A percentile compares a stretch with the other conserved stretches of the same genome.
phyloP scores from a whole-genome alignment of 2,329 filamentous ascomycete species.

The Claviceps citrina region DNA sequence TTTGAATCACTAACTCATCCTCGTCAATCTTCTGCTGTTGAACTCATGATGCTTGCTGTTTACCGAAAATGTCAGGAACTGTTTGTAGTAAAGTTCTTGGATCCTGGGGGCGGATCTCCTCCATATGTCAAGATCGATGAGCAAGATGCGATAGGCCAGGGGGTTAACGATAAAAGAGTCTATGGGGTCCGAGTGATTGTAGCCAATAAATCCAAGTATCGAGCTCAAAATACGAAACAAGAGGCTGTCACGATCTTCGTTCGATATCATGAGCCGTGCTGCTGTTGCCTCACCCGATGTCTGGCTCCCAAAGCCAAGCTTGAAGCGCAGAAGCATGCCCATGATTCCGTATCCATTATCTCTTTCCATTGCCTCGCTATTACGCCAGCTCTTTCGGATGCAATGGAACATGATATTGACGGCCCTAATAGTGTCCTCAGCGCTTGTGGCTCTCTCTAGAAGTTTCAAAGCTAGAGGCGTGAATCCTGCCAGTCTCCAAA shows the following conservation, averaged over 20 bases:
- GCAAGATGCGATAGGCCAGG: constrained; percentile 76
- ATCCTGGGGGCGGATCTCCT: constrained; percentile 60
- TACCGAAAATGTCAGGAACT: constrained; percentile 78
- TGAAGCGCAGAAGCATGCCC: constrained; percentile 67
- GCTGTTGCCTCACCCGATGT: constrained; percentile 16
- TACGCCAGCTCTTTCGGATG: constrained; percentile 84
- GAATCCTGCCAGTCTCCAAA: constrained; percentile 88
- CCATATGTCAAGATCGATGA: constrained; percentile 92
- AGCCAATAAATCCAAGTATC: constrained; percentile 77
- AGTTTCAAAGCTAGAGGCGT: constrained; percentile 72
- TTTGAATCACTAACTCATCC: constrained; percentile 58
- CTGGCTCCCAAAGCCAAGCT: constrained; percentile 44
- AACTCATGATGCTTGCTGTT: constrained; percentile 86
- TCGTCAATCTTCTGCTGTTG: constrained; percentile 69
- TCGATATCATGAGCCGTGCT: constrained; percentile 29
- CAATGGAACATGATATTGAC: constrained; percentile 75
- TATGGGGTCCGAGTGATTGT: constrained; percentile 61
- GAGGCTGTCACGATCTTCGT: constrained; percentile 38
- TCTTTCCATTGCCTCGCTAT: constrained; percentile 94
- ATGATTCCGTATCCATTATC: constrained; percentile 88
- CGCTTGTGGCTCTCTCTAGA: constrained; percentile 58
- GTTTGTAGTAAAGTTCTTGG: constrained; percentile 80
- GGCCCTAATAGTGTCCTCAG: constrained; percentile 57
- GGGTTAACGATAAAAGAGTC: constrained; percentile 93
- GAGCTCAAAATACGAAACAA: constrained; percentile 54